Evolutionary conservation across 441 rosid genomes (phyloP).

Genomic region (Aquilaria agallochum): DNA sequence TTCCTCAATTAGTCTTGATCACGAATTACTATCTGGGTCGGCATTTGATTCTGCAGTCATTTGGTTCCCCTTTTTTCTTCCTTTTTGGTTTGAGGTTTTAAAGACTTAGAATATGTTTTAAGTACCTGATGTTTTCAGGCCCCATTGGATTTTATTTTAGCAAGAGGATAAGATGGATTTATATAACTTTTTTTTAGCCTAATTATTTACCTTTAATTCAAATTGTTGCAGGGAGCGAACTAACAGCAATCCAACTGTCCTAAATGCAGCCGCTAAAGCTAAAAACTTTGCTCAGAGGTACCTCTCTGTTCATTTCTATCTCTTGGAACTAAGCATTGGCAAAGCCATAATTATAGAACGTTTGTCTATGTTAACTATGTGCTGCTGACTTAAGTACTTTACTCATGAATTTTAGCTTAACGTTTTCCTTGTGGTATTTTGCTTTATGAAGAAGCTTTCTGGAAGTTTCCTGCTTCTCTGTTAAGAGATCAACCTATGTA

Average conservation of each 20-base stretch:
- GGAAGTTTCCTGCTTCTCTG: background rate
- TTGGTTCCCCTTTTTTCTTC: background rate
- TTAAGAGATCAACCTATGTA: too few species aligned
- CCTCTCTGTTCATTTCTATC: background rate
- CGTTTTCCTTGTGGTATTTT: background rate
- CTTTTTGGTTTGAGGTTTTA: background rate
- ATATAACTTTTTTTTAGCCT: too few species aligned
- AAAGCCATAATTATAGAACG: too few species aligned
- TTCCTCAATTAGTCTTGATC: background rate
- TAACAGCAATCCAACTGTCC: conserved; percentile 59
- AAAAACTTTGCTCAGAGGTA: conserved; percentile 73
- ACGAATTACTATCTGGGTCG: background rate
- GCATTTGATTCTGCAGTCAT: background rate
- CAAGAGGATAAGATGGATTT: background rate
- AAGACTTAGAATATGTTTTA: background rate
- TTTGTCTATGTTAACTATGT: too few species aligned
- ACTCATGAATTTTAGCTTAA: background rate
- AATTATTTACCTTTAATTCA: background rate
- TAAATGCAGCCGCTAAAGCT: conserved; percentile 72
- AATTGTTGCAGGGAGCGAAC: conserved; percentile 68
- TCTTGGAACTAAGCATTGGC: background rate
- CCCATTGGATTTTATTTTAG: background rate
- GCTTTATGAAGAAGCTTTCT: background rate
- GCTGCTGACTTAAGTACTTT: too few species aligned
- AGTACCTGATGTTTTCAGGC: background rate